Percentiles rank a stretch among this genome's conserved stretches.
Conservation (phyloP, 192 early-diverging fungal species). For the Backusella mclennaniae region DNA sequence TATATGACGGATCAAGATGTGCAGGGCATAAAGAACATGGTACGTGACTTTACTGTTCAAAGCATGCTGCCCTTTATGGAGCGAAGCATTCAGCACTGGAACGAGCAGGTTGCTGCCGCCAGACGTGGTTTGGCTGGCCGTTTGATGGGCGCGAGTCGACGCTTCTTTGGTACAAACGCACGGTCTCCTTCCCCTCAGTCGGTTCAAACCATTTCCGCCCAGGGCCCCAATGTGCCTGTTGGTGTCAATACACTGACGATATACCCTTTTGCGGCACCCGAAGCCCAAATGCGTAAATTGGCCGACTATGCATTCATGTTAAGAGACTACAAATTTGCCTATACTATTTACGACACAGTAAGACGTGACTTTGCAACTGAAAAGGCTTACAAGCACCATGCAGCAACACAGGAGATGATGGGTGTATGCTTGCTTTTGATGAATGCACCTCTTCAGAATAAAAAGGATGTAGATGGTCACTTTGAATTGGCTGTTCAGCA, state of each 20-base stretch:
- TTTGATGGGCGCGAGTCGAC: conserved; percentile 77
- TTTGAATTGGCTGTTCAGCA: conserved; percentile 74
- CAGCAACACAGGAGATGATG: conserved; percentile 88
- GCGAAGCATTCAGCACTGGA: conserved; percentile 79
- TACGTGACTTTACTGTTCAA: conserved; percentile 63
- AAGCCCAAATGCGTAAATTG: conserved; percentile 87
- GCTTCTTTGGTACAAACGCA: conserved; percentile 76
- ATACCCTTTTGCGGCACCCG: conserved; percentile 77
- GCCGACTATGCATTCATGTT: conserved; percentile 99
- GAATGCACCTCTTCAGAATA: conserved; percentile 44
- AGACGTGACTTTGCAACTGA: conserved; percentile 82
- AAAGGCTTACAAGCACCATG: conserved; percentile 76
- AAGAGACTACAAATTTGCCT: conserved; percentile 88
- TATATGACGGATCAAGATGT: conserved; percentile 57
- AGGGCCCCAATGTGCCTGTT: conserved; percentile 33
- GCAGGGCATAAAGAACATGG: conserved; percentile 44
- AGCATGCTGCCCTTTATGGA: conserved; percentile 90
- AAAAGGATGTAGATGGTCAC: conserved; percentile 54
- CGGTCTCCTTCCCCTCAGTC: conserved; percentile 42
- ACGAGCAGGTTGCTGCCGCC: conserved; percentile 87
- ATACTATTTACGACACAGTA: conserved; percentile 85
- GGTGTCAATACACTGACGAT: conserved; percentile 34
- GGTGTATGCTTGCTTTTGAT: conserved; percentile 77
- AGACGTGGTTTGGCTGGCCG: conserved; percentile 88
- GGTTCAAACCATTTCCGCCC: conserved; percentile 34